These are phyloP conservation scores for Taphrina betulina DNA, from an alignment of 1,139 yeast genomes.

Conservation along the genomic window DNA sequence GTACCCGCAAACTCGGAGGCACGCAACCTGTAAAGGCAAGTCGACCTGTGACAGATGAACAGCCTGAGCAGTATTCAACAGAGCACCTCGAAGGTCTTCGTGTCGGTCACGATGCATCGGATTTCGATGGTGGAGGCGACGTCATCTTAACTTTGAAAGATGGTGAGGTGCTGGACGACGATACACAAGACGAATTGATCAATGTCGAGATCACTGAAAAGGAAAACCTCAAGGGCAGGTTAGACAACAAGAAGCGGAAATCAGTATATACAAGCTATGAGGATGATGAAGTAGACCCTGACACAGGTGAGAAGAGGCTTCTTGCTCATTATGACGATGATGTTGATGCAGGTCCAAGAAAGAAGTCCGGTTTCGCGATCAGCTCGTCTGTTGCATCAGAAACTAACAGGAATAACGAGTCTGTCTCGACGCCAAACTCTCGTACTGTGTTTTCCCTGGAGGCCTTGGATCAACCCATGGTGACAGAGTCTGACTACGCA, in stretches of 20 bases:
- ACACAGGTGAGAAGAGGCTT: slow-evolving; percentile 40
- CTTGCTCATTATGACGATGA: slow-evolving; percentile 42
- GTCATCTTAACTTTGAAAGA: slow-evolving; percentile 69
- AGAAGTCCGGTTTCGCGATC: slow-evolving; percentile 40
- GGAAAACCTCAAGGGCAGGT: slow-evolving; percentile 42
- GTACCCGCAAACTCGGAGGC: slow-evolving; percentile 32
- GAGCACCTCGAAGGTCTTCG: slow-evolving; percentile 47
- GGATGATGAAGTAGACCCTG: slow-evolving; percentile 40
- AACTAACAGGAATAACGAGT: neutral
- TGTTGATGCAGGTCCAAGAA: slow-evolving; percentile 35
- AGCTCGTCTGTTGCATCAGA: slow-evolving; percentile 36
- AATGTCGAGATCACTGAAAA: slow-evolving; percentile 50
- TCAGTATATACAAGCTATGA: slow-evolving; percentile 33
- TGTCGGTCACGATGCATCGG: slow-evolving; percentile 52
- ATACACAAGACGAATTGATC: slow-evolving; percentile 51
- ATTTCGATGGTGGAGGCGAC: slow-evolving; percentile 49
- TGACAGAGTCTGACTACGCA: slow-evolving; percentile 34
- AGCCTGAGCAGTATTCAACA: slow-evolving; percentile 37
- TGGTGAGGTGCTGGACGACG: slow-evolving; percentile 53
- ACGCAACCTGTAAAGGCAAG: neutral
- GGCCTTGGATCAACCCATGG: neutral
- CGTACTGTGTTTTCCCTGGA: neutral
- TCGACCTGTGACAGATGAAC: neutral
- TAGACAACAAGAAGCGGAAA: slow-evolving; percentile 41
- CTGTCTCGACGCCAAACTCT: neutral